Base-by-base conservation (phyloP, 2,329 filamentous ascomycete species). In the Rhynchosporium agropyri region DNA sequence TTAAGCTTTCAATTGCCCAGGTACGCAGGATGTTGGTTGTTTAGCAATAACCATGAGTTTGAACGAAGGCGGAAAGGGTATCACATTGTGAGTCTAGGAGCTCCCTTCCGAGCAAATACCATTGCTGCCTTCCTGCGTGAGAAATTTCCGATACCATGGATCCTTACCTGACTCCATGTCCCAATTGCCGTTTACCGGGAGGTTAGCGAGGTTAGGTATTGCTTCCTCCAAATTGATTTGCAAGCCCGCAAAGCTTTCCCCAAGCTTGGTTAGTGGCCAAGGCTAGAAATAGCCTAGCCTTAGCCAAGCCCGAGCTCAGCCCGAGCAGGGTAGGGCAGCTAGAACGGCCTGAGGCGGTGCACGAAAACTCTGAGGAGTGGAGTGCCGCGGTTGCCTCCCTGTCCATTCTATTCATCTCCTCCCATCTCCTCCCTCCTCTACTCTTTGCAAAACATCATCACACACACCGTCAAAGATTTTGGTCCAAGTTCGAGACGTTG, bases 401-500 rank as follows among this genome's bases (percentile, higher is more conserved):
- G 33, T 42, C 26, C 29, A 28, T 31, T 40, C 40, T 45, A n/a
- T 29, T 29, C 40, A n/a, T 48, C 55, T 13, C 49, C 29, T 38
- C 31, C 20, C 20, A 20, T 36, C 9, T 36, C 42, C 38, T 7
- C 28, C 10, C 36, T 33, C 58, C 62, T 65, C 61, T 46, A 12
- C 40, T 43, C 40, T 15, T 12, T n/a, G 9, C 15, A 60, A 65
- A 65, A 57, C 63, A 55, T 49, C 28, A 31, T 45, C 36, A 59
- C 9, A 5, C 5, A n/a, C 13, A 10, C 26, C 60, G 49, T 55
- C 62, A 53, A 64, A 64, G 64, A 66, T 71, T 71, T 68, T 68
- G 66, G 62, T 61, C 63, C 62, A 60, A 59, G 60, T 64, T 64
- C 66, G 66, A 63, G 66, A 70, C 68, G 68, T 70, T 67, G 68